These are phyloP conservation scores for Trametes polyzona DNA, from an alignment of 1,284 basidiomycete species.

Conservation along the genomic window DNA sequence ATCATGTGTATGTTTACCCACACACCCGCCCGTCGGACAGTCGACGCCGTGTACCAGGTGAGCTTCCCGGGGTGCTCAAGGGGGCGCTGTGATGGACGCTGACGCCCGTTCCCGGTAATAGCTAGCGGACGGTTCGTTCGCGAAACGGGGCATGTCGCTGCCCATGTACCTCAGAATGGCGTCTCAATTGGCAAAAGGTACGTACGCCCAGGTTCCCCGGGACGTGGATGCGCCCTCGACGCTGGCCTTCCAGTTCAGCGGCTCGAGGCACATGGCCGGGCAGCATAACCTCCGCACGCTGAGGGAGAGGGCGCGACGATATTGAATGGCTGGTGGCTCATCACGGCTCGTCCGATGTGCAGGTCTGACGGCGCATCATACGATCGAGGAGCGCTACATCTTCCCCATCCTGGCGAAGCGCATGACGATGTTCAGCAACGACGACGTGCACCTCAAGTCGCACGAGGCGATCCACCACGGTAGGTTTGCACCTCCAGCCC, in stretches of 20 bases:
- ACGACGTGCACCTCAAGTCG: conserved; percentile 58
- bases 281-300: neutral
- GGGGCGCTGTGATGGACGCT: neutral
- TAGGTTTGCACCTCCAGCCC: too few species aligned
- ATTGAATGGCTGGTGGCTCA: neutral
- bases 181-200: conserved; percentile 26
- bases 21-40: too few species aligned
- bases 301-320: neutral
- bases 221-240: neutral
- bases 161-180: conserved; percentile 32
- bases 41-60: conserved; percentile 34
- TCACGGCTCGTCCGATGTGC: neutral
- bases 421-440: conserved; percentile 62
- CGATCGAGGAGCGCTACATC: conserved; percentile 63
- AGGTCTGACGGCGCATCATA: conserved; percentile 69
- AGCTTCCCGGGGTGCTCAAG: neutral
- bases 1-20: neutral
- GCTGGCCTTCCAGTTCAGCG: neutral
- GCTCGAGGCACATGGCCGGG: neutral
- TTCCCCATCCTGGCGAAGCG: conserved; percentile 67
- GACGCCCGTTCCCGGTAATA: conserved; percentile 10
- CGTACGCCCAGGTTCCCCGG: neutral
- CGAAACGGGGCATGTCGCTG: conserved; percentile 32
- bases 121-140: conserved; percentile 38
- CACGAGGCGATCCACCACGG: conserved; percentile 73